These are phyloP conservation scores for Boeremia lycopersici DNA, from an alignment of 2,329 filamentous ascomycete genomes.

Conservation along the genomic window DNA sequence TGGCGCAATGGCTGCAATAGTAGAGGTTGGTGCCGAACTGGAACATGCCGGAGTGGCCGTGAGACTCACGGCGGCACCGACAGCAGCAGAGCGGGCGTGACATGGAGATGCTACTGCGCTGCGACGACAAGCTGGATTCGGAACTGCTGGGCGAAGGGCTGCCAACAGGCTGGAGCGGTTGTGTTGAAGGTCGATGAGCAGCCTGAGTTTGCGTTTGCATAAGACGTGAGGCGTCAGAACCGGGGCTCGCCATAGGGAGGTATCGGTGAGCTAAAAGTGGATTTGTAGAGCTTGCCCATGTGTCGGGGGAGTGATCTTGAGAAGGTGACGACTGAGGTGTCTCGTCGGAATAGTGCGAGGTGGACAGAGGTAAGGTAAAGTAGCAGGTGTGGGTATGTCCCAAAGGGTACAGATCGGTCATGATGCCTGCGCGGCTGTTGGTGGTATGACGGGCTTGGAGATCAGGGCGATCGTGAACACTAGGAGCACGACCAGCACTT, in stretches of 20 bases:
- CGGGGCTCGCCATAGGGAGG: slow-evolving; percentile 30
- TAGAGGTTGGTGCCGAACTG: slow-evolving; percentile 48
- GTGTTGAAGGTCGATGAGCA: slow-evolving; percentile 40
- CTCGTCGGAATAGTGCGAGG: slow-evolving; percentile 41
- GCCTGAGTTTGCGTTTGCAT: slow-evolving; percentile 49
- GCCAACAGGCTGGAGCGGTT: slow-evolving; percentile 33
- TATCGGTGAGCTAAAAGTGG: slow-evolving; percentile 44
- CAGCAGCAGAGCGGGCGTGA: slow-evolving; percentile 36
- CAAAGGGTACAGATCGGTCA: slow-evolving; percentile 15
- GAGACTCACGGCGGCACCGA: slow-evolving; percentile 43
- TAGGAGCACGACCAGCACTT: slow-evolving; percentile 3
- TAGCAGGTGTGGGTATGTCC: slow-evolving; percentile 34
- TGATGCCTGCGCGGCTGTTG: slow-evolving; percentile 21
- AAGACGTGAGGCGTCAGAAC: slow-evolving; percentile 41
- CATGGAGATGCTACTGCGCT: slow-evolving; percentile 15
- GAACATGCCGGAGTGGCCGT: slow-evolving; percentile 38
- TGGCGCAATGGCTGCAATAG: slow-evolving; percentile 50
- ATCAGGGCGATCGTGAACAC: slow-evolving; percentile 7
- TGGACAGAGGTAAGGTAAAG: slow-evolving; percentile 39
- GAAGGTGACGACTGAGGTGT: slow-evolving; percentile 35
- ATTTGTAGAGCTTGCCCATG: slow-evolving; percentile 38
- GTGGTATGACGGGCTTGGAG: slow-evolving; percentile 13
- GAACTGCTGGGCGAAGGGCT: slow-evolving; percentile 21
- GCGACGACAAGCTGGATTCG: slow-evolving; percentile 16
- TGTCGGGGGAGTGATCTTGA: slow-evolving; percentile 31